These are phyloP conservation scores for Botrytis fabae DNA, from an alignment of 2,329 filamentous ascomycete genomes.

Conservation along the genomic window DNA sequence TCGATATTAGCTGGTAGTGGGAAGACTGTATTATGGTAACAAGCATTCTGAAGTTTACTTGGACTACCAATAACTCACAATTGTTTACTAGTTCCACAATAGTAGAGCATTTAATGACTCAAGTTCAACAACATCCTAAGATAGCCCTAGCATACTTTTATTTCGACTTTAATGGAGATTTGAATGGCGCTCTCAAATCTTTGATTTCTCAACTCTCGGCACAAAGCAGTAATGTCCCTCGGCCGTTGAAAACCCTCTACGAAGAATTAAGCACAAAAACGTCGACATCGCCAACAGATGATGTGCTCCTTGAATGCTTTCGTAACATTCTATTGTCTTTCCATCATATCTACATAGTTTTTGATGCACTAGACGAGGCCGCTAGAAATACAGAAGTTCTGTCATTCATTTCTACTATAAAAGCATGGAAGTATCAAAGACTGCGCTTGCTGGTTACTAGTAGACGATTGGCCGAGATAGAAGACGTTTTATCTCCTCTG, in stretches of 20 bases:
- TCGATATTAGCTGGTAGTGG: constrained; percentile 42
- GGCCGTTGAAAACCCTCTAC: constrained; percentile 27
- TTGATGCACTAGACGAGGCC: constrained; percentile 46
- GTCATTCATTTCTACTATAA: constrained; percentile 34
- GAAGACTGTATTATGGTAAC: constrained; percentile 44
- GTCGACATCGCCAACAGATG: constrained; percentile 19
- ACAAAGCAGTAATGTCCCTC: constrained; percentile 32
- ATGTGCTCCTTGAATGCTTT: constrained; percentile 24
- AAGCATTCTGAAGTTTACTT: background rate
- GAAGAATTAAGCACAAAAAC: constrained; percentile 9
- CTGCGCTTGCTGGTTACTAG: constrained; percentile 40
- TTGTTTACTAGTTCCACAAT: constrained; percentile 35
- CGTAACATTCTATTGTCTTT: constrained; percentile 35
- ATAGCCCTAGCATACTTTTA: constrained; percentile 45
- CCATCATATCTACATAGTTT: constrained; percentile 41
- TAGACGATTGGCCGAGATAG: constrained; percentile 41
- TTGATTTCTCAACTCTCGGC: constrained; percentile 42
- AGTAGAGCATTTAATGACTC: constrained; percentile 38
- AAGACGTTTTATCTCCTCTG: constrained; percentile 32
- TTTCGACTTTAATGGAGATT: constrained; percentile 44
- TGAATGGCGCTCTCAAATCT: constrained; percentile 40
- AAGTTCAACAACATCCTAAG: constrained; percentile 27
- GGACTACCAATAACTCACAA: background rate
- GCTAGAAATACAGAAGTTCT: constrained; percentile 35
- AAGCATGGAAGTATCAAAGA: constrained; percentile 25